Percentiles rank a stretch among this genome's conserved stretches.
These are phyloP conservation scores for Sicyos baderoa DNA, from an alignment of 306 rosid species.

Conservation along the genomic window DNA sequence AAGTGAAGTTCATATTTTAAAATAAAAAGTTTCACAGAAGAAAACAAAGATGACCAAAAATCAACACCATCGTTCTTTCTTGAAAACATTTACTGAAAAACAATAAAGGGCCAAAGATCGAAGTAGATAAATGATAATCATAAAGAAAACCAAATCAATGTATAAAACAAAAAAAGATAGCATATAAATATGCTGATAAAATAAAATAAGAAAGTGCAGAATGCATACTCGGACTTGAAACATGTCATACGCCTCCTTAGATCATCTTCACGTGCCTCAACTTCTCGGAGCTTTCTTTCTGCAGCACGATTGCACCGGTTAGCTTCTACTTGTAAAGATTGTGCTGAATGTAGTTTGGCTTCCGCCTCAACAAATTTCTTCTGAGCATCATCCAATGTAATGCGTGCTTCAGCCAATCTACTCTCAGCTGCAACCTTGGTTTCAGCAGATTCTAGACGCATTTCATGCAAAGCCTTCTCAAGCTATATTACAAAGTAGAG, in stretches of 20 bases:
- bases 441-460: constrained; percentile 91
- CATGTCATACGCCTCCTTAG: constrained; percentile 58
- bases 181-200: background rate
- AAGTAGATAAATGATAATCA: background rate
- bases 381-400: constrained; percentile 59
- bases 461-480: constrained; percentile 84
- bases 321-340: constrained; percentile 72
- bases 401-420: constrained; percentile 58
- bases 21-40: background rate
- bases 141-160: background rate
- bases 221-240: constrained; percentile 73
- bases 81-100: background rate
- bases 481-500: constrained; percentile 37
- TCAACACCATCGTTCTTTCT: background rate
- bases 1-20: background rate
- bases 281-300: constrained; percentile 81
- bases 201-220: background rate
- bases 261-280: constrained; percentile 91
- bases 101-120: background rate
- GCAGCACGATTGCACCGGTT: constrained; percentile 50
- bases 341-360: constrained; percentile 55
- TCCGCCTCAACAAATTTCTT: constrained; percentile 60
- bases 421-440: constrained; percentile 80
- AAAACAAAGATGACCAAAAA: background rate
- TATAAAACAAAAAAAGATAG: background rate